Base-by-base conservation (phyloP, 768 basidiomycete genomes). In the Stropharia rugosoannulata region DNA sequence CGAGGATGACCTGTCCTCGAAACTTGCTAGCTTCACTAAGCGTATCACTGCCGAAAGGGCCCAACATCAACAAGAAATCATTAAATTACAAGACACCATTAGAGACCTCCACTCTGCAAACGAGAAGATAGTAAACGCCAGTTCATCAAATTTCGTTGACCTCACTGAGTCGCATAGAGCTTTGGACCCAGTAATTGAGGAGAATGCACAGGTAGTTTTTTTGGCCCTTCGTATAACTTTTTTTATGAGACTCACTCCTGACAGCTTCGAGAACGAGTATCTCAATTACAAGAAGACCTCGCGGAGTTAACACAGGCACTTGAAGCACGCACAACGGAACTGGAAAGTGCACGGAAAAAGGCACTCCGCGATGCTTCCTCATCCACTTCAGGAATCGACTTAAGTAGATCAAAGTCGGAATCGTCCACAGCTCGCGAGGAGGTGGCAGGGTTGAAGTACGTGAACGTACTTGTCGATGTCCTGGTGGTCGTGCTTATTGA, bases 381-480 rank as follows among this genome's bases (percentile, higher is more conserved):
- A 49, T 75, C 75, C 51, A 80, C 75, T 57, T 70, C 79, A 19
- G 46, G 40, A 10, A 41, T 58, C 6, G 66, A 66, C 18, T 27
- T 60, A 13, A 57, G 62, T 3, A 59, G 71, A 4, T 69, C 66
- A 40, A 86, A 84, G 63, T 71, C 82, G 18, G 86, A 89, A 59
- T 65, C 74, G 5, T 74, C 78, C 41, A 65, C 69, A 1, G 71
- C 75, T 22, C 68, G 72, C 22, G 87, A 90, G 54, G 92, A 95
- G 70, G 84, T 93, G 54, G 84, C 80, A 11, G 93, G 93, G 7
- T 80, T 95, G 39, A 95, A 95, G 90, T 92, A 67, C 22, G 78
- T 7, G 15, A 1, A 18, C 25, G 7, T 5, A 35, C 35, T 15
- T 35, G 11, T 32, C 19, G 25, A 15, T 22, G 11, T 39, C 12